A percentile compares a stretch with the other conserved stretches of the same genome.
Evolutionary conservation across 257 asterid genomes (phyloP).

Genomic region (Solanum tarapatanum): DNA sequence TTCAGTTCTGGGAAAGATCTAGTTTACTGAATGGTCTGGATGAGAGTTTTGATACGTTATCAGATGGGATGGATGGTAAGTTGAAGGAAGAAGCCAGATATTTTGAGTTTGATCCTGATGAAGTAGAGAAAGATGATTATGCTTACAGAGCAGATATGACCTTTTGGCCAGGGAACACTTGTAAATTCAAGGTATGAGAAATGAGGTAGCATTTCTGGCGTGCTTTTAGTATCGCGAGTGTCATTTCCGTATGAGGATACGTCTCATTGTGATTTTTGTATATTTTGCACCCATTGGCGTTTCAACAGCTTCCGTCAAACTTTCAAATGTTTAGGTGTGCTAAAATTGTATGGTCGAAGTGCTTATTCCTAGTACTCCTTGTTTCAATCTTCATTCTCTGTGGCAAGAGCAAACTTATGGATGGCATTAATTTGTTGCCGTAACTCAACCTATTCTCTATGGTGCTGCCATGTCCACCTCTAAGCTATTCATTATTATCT

Average conservation of each 20-base stretch:
- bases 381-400: not conserved
- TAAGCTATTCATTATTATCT: conserved; percentile 4
- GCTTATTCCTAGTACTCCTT: not conserved
- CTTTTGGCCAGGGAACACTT: conserved; percentile 35
- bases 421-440: not conserved
- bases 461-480: conserved; percentile 1
- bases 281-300: not conserved
- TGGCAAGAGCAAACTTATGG: not conserved
- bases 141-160: conserved; percentile 60
- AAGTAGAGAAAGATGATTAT: conserved; percentile 45
- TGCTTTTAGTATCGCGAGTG: not conserved
- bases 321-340: not conserved
- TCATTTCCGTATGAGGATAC: not conserved
- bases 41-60: conserved; percentile 22
- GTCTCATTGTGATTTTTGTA: not conserved
- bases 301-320: not conserved
- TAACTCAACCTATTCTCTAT: not conserved
- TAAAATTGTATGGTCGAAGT: not conserved
- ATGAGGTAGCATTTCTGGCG: not conserved
- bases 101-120: conserved; percentile 54
- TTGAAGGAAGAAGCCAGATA: conserved; percentile 54
- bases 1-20: conserved; percentile 15
- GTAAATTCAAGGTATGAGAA: conserved; percentile 48
- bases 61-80: conserved; percentile 52
- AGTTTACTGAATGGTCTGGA: conserved; percentile 22